These are phyloP conservation scores for Lycium barbarum DNA, from an alignment of 257 asterid genomes.

Conservation along the genomic window DNA sequence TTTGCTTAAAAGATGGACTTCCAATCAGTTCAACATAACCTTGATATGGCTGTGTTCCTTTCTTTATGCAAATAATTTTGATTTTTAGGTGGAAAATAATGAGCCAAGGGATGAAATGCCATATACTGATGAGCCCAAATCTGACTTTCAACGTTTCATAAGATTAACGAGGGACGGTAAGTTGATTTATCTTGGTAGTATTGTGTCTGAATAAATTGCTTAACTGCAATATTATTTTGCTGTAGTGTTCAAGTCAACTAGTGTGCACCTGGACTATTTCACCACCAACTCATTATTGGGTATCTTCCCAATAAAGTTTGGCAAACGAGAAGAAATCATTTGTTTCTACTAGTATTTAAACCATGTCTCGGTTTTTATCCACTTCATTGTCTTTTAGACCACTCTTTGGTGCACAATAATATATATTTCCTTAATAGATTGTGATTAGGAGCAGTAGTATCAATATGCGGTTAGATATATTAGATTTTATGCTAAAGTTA, in stretches of 20 bases:
- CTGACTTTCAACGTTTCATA: conserved; percentile 68
- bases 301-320: not conserved
- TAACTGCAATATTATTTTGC: too few species aligned
- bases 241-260: not conserved
- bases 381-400: not conserved
- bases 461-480: too few species aligned
- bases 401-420: too few species aligned
- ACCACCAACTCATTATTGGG: not conserved
- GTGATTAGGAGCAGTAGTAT: too few species aligned
- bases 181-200: conserved; percentile 25
- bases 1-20: not conserved
- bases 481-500: too few species aligned
- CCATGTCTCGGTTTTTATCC: not conserved
- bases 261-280: not conserved
- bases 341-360: too few species aligned
- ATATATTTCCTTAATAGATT: too few species aligned
- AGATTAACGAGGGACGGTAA: conserved; percentile 66
- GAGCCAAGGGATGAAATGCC: conserved; percentile 67
- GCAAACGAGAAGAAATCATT: not conserved
- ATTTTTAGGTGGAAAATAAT: conserved; percentile 60
- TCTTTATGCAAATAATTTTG: not conserved
- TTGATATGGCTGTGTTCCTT: not conserved
- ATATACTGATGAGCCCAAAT: conserved; percentile 48
- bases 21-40: too few species aligned
- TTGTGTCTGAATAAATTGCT: too few species aligned